These are phyloP conservation scores for Betula pendula DNA, from an alignment of 306 rosid genomes.

Conservation along the genomic window DNA sequence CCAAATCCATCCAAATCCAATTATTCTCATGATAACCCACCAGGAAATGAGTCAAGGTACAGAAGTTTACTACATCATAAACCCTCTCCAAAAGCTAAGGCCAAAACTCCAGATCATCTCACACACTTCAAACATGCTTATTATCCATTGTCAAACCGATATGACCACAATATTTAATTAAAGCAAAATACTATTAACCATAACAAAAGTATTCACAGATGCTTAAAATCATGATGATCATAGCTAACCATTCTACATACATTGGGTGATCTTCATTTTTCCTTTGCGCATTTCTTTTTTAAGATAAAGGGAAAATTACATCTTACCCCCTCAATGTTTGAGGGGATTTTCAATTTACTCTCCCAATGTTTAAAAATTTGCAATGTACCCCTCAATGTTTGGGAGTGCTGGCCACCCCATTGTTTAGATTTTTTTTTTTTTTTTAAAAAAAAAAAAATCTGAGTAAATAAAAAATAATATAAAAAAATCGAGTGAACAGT, in stretches of 20 bases:
- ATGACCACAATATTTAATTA: background rate
- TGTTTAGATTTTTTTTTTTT: too few relatives aligned
- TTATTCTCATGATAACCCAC: background rate
- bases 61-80: background rate
- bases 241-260: background rate
- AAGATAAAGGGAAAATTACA: too few relatives aligned
- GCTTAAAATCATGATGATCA: background rate
- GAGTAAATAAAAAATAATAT: too few relatives aligned
- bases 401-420: too few relatives aligned
- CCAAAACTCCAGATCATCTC: background rate
- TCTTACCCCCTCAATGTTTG: too few relatives aligned
- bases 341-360: too few relatives aligned
- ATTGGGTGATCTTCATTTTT: background rate
- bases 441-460: too few relatives aligned
- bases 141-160: background rate
- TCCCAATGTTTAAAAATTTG: too few relatives aligned
- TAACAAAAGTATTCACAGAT: background rate
- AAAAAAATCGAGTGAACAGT: too few relatives aligned
- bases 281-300: background rate
- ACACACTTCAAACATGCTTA: background rate
- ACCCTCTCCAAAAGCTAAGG: too few relatives aligned
- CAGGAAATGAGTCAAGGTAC: background rate
- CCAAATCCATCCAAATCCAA: background rate
- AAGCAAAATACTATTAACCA: background rate
- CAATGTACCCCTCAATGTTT: too few relatives aligned